Evolutionary conservation across 1,284 basidiomycete genomes (phyloP).

Genomic region (Pterulicium gracile): DNA sequence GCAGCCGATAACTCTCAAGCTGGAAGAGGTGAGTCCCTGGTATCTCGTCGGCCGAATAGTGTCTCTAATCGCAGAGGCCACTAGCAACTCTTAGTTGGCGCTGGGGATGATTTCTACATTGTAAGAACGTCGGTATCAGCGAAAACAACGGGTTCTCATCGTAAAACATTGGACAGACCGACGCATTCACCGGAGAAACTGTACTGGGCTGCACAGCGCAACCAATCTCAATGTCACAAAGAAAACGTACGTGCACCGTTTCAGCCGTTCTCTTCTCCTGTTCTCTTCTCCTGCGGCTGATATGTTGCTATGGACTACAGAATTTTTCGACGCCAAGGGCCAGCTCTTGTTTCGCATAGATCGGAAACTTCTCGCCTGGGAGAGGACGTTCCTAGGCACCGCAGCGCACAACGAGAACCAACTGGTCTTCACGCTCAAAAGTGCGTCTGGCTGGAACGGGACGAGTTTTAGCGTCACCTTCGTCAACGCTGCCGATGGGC

Average conservation of each 20-base stretch:
- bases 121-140: too few species aligned
- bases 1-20: too few species aligned
- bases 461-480: neutral
- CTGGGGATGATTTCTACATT: neutral
- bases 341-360: neutral
- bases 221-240: neutral
- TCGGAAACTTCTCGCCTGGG: neutral
- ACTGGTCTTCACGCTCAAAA: neutral
- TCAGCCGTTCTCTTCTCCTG: too few species aligned
- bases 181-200: neutral
- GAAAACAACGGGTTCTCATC: neutral
- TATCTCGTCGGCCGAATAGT: too few species aligned
- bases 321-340: neutral
- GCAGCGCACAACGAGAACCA: neutral
- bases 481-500: neutral
- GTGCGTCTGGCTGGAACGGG: neutral
- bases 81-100: slow-evolving; percentile 8
- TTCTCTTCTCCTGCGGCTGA: too few species aligned
- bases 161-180: neutral
- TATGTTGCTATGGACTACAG: too few species aligned
- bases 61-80: too few species aligned
- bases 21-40: too few species aligned
- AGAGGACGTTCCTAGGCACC: neutral
- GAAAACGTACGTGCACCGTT: too few species aligned
- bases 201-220: neutral